Evolutionary conservation across 306 rosid species (phyloP).

Genomic region (Inga oerstediana): DNA sequence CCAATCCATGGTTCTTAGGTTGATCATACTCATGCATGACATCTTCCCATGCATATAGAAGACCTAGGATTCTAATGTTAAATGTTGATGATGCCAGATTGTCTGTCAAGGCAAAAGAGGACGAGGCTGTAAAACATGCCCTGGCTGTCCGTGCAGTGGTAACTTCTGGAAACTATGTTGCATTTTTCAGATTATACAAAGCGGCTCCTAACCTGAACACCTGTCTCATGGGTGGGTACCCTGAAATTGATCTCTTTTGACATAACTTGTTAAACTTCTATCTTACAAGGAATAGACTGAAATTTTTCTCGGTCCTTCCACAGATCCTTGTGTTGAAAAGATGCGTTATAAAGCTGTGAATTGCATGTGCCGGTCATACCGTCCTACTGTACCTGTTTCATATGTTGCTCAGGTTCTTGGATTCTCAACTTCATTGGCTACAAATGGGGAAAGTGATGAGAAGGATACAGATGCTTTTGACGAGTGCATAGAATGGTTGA

Average conservation of each 20-base stretch:
- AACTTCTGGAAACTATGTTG: conserved; percentile 84
- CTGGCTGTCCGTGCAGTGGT: conserved; percentile 94
- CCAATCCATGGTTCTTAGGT: conserved; percentile 4
- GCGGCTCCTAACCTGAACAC: conserved; percentile 85
- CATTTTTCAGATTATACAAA: conserved; percentile 86
- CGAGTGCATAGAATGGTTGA: conserved; percentile 94
- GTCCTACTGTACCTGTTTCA: conserved; percentile 82
- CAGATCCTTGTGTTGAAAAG: conserved; percentile 93
- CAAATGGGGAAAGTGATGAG: conserved; percentile 53
- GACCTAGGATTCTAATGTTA: conserved; percentile 22
- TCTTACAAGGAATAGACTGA: neutral
- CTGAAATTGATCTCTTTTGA: neutral
- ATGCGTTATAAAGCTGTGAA: conserved; percentile 90
- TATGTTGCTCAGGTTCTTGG: conserved; percentile 86
- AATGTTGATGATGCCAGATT: conserved; percentile 55
- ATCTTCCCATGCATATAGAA: neutral
- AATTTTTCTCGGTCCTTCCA: conserved; percentile 9
- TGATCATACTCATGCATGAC: neutral
- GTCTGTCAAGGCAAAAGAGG: conserved; percentile 71
- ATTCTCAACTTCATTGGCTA: conserved; percentile 44
- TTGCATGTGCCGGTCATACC: conserved; percentile 96
- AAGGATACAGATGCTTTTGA: conserved; percentile 68
- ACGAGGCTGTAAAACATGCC: conserved; percentile 89
- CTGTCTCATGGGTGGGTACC: conserved; percentile 87
- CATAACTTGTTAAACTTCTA: conserved; percentile 2